These are phyloP conservation scores for Cucumis variabilis DNA, from an alignment of 331 rosid genomes.

Conservation along the genomic window DNA sequence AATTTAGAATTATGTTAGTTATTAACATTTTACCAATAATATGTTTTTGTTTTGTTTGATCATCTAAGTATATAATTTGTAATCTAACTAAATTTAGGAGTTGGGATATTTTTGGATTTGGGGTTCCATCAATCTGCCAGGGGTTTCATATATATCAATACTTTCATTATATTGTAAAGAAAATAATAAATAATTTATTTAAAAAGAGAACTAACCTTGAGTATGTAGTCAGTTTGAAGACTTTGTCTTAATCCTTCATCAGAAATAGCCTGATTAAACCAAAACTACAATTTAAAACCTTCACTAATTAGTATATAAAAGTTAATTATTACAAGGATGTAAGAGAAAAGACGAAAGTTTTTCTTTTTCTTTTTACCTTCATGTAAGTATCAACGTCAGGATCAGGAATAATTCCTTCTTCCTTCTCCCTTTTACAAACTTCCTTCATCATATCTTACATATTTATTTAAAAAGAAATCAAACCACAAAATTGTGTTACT, in stretches of 20 bases:
- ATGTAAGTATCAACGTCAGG: slow-evolving; percentile 87
- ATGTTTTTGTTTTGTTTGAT: too few relatives aligned
- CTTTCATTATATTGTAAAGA: too few relatives aligned
- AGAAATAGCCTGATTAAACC: background rate
- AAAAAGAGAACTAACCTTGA: slow-evolving; percentile 56
- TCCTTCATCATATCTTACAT: slow-evolving; percentile 64
- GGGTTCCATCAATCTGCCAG: too few relatives aligned
- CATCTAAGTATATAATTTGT: too few relatives aligned
- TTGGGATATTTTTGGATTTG: too few relatives aligned
- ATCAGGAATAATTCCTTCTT: slow-evolving; percentile 77
- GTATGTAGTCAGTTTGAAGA: slow-evolving; percentile 74
- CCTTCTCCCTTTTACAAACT: slow-evolving; percentile 68
- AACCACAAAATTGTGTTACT: too few relatives aligned
- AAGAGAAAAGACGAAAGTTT: background rate
- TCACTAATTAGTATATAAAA: background rate
- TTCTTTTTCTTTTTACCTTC: slow-evolving; percentile 56
- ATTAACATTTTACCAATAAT: too few relatives aligned
- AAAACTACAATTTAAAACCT: background rate
- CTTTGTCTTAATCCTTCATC: slow-evolving; percentile 61
- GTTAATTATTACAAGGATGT: background rate
- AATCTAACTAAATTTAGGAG: too few relatives aligned
- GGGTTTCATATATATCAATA: too few relatives aligned
- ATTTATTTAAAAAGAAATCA: background rate
- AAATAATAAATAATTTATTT: too few relatives aligned
- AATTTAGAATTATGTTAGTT: too few relatives aligned